Evolutionary conservation across 495 filamentous ascomycete species (phyloP).

Genomic region (Talaromyces wortmannii): DNA sequence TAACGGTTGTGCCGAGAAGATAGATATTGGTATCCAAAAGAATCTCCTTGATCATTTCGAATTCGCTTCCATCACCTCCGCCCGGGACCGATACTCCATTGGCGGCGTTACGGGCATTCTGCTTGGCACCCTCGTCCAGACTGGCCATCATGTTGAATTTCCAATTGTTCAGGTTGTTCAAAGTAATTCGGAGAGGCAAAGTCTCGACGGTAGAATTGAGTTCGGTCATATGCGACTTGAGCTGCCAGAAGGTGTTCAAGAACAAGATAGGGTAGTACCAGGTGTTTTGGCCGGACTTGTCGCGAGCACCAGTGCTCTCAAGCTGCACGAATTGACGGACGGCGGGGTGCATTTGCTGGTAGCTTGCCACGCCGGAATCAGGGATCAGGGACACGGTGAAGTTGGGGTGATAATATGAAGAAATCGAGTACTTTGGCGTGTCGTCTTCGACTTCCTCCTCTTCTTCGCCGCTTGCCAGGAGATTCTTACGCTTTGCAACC

Average conservation of each 20-base stretch:
- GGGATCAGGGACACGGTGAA: conserved; percentile 84
- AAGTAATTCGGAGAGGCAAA: conserved; percentile 76
- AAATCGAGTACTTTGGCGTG: conserved; percentile 54
- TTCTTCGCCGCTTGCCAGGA: conserved; percentile 58
- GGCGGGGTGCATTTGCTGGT: conserved; percentile 63
- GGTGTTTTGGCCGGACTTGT: conserved; percentile 76
- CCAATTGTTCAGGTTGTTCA: conserved; percentile 81
- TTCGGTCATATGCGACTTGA: conserved; percentile 82
- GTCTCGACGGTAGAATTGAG: conserved; percentile 85
- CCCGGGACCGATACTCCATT: conserved; percentile 57
- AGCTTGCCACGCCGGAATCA: conserved; percentile 62
- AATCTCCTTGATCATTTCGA: conserved; percentile 93
- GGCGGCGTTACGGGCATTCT: conserved; percentile 64
- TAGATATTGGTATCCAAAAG: conserved; percentile 91
- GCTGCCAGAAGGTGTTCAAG: conserved; percentile 95
- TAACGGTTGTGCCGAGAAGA: conserved; percentile 73
- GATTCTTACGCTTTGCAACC: conserved; percentile 78
- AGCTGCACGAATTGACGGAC: conserved; percentile 69
- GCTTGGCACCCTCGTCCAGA: conserved; percentile 81
- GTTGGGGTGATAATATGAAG: conserved; percentile 92
- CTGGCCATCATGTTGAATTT: conserved; percentile 81
- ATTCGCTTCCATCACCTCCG: conserved; percentile 70
- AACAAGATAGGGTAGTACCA: conserved; percentile 97
- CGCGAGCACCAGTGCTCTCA: conserved; percentile 66
- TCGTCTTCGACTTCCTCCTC: conserved; percentile 44